Evolutionary conservation across 305 asterid species (phyloP).

Genomic region (Fraxinus floribunda): DNA sequence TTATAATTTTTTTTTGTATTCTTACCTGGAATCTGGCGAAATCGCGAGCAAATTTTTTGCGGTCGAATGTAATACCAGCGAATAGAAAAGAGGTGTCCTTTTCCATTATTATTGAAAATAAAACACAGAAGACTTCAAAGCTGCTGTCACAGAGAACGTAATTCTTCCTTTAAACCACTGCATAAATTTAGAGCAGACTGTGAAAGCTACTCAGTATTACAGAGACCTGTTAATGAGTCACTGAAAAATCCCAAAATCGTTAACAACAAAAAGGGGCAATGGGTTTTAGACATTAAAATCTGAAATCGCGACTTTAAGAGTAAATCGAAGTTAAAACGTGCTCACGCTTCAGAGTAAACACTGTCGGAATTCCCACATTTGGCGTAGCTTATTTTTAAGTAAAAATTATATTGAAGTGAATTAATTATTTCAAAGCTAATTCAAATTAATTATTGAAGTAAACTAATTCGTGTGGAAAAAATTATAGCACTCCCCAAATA

Average conservation of each 20-base stretch:
- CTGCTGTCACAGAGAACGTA: background rate
- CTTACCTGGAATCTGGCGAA: constrained; percentile 65
- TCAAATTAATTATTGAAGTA: too few relatives aligned
- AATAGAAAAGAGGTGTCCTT: constrained; percentile 67
- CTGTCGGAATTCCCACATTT: too few relatives aligned
- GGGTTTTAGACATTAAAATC: background rate
- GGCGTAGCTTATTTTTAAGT: too few relatives aligned
- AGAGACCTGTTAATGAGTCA: background rate
- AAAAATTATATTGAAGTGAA: too few relatives aligned
- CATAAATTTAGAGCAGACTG: background rate
- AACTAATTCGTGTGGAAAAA: too few relatives aligned
- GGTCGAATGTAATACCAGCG: constrained; percentile 65
- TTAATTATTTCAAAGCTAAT: too few relatives aligned
- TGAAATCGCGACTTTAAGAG: background rate
- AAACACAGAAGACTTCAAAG: background rate
- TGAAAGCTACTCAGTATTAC: background rate
- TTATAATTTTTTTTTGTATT: background rate
- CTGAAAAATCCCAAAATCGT: too few relatives aligned
- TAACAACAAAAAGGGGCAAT: too few relatives aligned
- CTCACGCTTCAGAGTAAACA: background rate
- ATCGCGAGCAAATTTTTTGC: constrained; percentile 62
- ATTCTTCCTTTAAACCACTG: background rate
- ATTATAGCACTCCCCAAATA: too few relatives aligned
- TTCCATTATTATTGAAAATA: constrained; percentile 33
- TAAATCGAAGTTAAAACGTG: background rate